A percentile compares a stretch with the other conserved stretches of the same genome.
Evolutionary conservation across 148 eudicot species (phyloP).

Genomic region (Chenopodium album): DNA sequence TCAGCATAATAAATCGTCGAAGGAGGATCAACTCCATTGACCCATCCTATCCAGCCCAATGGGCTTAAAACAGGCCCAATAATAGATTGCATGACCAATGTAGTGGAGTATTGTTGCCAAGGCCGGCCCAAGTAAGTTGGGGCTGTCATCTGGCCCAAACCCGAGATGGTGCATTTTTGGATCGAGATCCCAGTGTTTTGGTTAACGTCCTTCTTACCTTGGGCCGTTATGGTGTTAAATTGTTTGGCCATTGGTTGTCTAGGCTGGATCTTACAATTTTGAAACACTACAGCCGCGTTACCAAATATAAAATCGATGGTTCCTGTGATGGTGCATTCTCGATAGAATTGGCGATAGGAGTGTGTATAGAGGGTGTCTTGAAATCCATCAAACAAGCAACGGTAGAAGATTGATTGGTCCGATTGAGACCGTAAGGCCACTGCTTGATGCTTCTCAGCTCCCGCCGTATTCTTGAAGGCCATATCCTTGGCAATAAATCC

Average conservation of each 20-base stretch:
- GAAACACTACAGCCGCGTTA: conserved; percentile 67
- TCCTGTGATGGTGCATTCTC: no score
- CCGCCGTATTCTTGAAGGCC: no score
- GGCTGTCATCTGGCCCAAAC: conserved; percentile 39
- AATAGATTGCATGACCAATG: conserved; percentile 52
- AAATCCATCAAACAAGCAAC: no score
- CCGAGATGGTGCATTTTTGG: conserved; percentile 46
- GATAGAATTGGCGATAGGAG: no score
- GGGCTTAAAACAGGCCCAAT: conserved; percentile 46
- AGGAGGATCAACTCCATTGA: conserved; percentile 45
- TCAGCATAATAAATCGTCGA: conserved; percentile 56
- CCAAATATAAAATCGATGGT: conserved; percentile 55
- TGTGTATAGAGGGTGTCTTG: no score
- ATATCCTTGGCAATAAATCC: no score
- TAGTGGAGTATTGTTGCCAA: conserved; percentile 59
- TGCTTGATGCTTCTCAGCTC: no score
- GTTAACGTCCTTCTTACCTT: conserved; percentile 63
- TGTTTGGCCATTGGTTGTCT: conserved; percentile 62
- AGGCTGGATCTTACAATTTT: conserved; percentile 58
- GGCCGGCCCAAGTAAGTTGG: conserved; percentile 66
- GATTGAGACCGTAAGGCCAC: no score
- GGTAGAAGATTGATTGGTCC: no score
- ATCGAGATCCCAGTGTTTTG: conserved; percentile 65
- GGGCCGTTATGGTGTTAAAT: conserved; percentile 69
- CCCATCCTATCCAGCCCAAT: conserved; percentile 62